Base-by-base conservation (phyloP, 805 yeast genomes). In the Lachancea waltii region DNA sequence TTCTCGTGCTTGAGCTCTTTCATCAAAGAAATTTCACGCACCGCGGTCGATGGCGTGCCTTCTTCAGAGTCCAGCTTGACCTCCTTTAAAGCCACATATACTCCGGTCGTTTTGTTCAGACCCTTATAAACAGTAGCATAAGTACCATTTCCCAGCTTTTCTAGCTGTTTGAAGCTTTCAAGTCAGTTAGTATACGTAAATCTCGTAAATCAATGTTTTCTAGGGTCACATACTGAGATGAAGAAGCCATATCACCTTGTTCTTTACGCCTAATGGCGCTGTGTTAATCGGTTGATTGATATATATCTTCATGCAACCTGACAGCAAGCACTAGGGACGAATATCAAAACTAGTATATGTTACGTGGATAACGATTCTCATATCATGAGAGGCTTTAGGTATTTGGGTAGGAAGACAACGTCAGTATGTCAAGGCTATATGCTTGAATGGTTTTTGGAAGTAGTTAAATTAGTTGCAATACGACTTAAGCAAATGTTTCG, bases 91-190 rank as follows among this genome's bases (percentile, higher is more conserved):
- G 98, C 98, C 25, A 92, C 98, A 31, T 87, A 77, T n/a, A 96
- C 75, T 65, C 90, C 90, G 49, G 87, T 84, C 58, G 90, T 87
- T 48, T 77, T 80, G 58, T 90, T 97, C 36, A 87, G 69, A 1
- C 98, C 98, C 61, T 90, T 92, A 66, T 92, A 92, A 8, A 92
- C 98, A 22, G 94, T 97, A 37, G 98, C 98, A 60, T 92, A 90
- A 2, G 98, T 90, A 45, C 95, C 86, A 36, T 61, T 61, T n/a
- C 65, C 65, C 30, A 61, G 43, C 37, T 61, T 60, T 42, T 61
- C 65, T 36, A 61, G 38, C 35, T 61, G 65, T 35, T 60, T 61
- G 35, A 59, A 61, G 30, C 56, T 53, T 21, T 69, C 17, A 18
- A 20, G 24, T 22, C 31, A 24, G 48, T 44, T 40, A 39, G 35